Evolutionary conservation across 176 grass and related monocot genomes (phyloP), one percentile per base, ranked within the genome.

Genomic region (Raddia distichophylla): DNA sequence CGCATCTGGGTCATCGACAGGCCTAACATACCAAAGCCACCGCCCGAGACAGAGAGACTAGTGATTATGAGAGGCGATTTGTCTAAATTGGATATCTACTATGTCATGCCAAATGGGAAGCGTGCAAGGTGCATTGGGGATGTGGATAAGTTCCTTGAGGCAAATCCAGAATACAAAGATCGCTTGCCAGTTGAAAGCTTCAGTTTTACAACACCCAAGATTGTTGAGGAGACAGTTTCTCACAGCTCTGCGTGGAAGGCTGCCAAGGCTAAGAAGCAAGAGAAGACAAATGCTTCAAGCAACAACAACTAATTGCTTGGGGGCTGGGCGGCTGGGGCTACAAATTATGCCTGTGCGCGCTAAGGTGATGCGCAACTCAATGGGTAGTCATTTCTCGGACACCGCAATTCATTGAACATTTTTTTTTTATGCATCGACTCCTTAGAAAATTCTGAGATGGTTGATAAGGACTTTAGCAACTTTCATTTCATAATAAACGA

Each of bases 61-160:
- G 49, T 91, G 77, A 71, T 89, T 51, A 89, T 98, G 88, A 89
- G 93, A 82, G 22, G 87, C 60, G 90, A 98, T 79, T 87, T 82
- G 60, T 90, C 84, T 22, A 95, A 98, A 93, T 84, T 95, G 86
- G 96, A 98, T 79, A 85, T 84, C 32, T 86, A 90, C 60, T 95
- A 95, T 77, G 52, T 90, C 66, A 84, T 98, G 96, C 96, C 96
- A 20, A 98, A 98, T 33, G 92, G 96, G 35, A 95, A 93, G 79
- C 84, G 79, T 79, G 80, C 63, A 67, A 94, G 85, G 78, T 83
- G 90, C 70, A 20, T 73, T 1, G 83, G 60, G 64, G 96, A 95
- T 3, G 84, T 98, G 47, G 88, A 82, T 18, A 98, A 90, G 83
- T 98, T 98, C 81, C 79, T 98, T 10, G 86, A 91, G 63, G 85